A percentile compares a stretch with the other conserved stretches of the same genome.
Conservation (phyloP, 2,329 filamentous ascomycete species). For the Ilyonectria mors-panacis region DNA sequence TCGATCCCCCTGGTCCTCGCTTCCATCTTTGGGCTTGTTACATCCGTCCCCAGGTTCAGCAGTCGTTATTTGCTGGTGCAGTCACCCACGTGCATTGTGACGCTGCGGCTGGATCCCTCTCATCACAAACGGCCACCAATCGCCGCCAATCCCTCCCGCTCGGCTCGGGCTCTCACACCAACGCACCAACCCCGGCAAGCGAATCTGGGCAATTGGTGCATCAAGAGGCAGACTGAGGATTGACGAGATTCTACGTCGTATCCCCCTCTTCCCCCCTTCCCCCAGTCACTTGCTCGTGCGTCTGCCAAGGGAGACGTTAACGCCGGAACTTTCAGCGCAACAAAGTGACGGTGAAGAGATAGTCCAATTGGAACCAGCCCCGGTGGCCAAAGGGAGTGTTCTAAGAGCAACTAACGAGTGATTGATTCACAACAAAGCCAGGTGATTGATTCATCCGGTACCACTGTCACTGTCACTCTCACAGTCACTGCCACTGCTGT, state of each 20-base stretch:
- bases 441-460: conserved; percentile 20
- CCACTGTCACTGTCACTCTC: conserved; percentile 5
- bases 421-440: conserved; percentile 1
- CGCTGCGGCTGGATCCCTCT: conserved; percentile 43
- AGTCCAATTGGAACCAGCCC: conserved; percentile 27
- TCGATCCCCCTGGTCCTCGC: conserved; percentile 21
- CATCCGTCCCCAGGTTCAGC: conserved; percentile 22
- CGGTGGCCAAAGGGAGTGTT: conserved; percentile 17
- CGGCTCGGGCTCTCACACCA: conserved; percentile 39
- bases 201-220: neutral
- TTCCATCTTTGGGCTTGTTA: conserved; percentile 24
- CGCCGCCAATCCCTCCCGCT: conserved; percentile 42
- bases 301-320: neutral
- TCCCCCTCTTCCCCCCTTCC: neutral
- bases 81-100: conserved; percentile 44
- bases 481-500: neutral
- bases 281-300: conserved; percentile 4
- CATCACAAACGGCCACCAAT: conserved; percentile 47
- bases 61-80: conserved; percentile 29
- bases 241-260: conserved; percentile 19
- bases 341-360: conserved; percentile 28
- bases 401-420: conserved; percentile 2
- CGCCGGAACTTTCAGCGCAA: neutral
- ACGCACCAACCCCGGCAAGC: conserved; percentile 6
- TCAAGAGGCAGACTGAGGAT: conserved; percentile 1